phyloP scores from a whole-genome alignment of 1,284 basidiomycete species.

The Pseudozyma flocculosa region DNA sequence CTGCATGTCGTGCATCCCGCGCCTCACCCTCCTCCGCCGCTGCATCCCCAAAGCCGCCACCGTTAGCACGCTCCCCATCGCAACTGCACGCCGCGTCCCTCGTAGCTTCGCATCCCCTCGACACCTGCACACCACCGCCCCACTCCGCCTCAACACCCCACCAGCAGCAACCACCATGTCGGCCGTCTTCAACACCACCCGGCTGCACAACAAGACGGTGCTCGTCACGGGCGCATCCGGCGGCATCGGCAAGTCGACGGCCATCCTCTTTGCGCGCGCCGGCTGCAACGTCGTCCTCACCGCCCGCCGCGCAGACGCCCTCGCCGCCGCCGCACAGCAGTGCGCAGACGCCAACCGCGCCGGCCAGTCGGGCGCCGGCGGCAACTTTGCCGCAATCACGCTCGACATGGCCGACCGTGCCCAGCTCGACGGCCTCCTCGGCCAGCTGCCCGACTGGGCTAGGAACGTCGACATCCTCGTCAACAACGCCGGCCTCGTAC shows the following conservation, averaged over 20 bases:
- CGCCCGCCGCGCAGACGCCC: constrained; percentile 58
- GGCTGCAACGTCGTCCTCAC: constrained; percentile 61
- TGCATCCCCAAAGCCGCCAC: too few relatives aligned
- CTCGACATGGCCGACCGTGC: constrained; percentile 46
- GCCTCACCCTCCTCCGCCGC: too few relatives aligned
- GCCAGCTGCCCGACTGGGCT: constrained; percentile 49
- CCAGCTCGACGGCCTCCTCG: constrained; percentile 33
- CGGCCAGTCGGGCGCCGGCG: constrained; percentile 66
- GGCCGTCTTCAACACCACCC: constrained; percentile 39
- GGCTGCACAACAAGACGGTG: constrained; percentile 75
- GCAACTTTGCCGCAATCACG: constrained; percentile 42
- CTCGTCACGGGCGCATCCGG: constrained; percentile 81
- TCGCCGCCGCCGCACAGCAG: constrained; percentile 58
- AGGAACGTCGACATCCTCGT: constrained; percentile 50
- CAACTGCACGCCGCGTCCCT: too few relatives aligned
- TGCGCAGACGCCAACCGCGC: constrained; percentile 72
- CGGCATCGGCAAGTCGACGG: constrained; percentile 67
- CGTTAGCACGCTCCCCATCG: too few relatives aligned
- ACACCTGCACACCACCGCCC: too few relatives aligned
- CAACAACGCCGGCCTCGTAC: constrained; percentile 69
- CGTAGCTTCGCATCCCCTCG: too few relatives aligned
- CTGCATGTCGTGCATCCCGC: too few relatives aligned
- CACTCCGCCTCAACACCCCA: too few relatives aligned
- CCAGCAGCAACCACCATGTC: constrained; percentile 19
- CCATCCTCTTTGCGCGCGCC: constrained; percentile 48